Percentiles rank a stretch among this genome's conserved stretches.
These are phyloP conservation scores for Alternaria alternata DNA, from an alignment of 2,329 filamentous ascomycete species.

Conservation along the genomic window DNA sequence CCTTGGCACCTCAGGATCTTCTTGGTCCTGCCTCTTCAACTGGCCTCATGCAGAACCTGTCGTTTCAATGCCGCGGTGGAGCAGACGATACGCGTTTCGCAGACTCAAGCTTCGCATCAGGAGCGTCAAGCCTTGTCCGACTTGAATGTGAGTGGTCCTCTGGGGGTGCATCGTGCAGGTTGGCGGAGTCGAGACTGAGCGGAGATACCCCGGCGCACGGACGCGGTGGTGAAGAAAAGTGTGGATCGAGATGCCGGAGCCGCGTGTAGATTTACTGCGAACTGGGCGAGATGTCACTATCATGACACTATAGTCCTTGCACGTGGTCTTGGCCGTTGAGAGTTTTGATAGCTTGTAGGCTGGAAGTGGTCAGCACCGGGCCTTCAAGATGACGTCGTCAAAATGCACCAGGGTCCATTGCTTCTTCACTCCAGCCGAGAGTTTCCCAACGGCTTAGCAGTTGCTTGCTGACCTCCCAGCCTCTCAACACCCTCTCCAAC, in stretches of 20 bases:
- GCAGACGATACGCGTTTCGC: slow-evolving; percentile 4
- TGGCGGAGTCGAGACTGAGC: slow-evolving; percentile 1
- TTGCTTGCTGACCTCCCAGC: slow-evolving; percentile 1
- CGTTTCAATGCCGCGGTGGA: not conserved
- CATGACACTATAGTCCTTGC: not conserved
- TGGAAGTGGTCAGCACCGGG: not conserved
- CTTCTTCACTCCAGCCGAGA: not conserved
- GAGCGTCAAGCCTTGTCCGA: not conserved
- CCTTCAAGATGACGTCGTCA: not conserved
- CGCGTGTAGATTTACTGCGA: slow-evolving; percentile 1
- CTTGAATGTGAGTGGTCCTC: not conserved
- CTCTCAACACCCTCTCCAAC: not conserved
- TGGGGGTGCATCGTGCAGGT: not conserved
- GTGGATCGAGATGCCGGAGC: slow-evolving; percentile 6
- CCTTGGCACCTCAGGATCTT: slow-evolving; percentile 6
- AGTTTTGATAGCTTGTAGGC: not conserved
- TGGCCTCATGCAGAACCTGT: not conserved
- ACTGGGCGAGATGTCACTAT: not conserved
- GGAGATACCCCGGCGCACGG: slow-evolving; percentile 1
- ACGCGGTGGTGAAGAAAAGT: slow-evolving; percentile 2
- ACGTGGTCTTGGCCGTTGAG: not conserved
- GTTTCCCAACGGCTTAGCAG: slow-evolving; percentile 2
- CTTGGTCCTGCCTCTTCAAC: slow-evolving; percentile 7
- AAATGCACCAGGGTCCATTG: not conserved
- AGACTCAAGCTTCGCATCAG: slow-evolving; percentile 5